Evolutionary conservation across 108 stramenopile species (phyloP), one percentile per base, ranked within the genome.

Genomic region (Discostella stelligeroides): DNA sequence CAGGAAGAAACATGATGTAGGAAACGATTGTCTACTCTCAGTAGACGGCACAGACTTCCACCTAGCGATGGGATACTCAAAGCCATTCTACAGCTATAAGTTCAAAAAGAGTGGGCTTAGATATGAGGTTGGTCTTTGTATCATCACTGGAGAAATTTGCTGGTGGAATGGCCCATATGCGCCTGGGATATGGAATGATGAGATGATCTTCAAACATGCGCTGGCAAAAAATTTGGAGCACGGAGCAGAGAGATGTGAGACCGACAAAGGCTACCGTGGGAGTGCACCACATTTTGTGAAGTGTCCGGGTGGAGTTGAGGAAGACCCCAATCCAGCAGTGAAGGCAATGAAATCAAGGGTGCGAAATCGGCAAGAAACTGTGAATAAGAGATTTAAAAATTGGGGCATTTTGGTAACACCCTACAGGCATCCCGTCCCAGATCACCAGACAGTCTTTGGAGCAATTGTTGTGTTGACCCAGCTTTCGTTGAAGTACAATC

Each of bases 301-400:
- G 34, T 70, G 68, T 34, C 68, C 11, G 40, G n/a, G 55, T 28
- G 38, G n/a, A 10, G 10, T 60, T 30, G 27, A 7, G 39, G 53
- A n/a, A n/a, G n/a, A 28, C 12, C 25, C 40, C 10, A 5, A 20
- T 10, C 27, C 18, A 10, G 43, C 48, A 29, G 64, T 20, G 38
- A 47, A 14, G 21, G 28, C 30, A 20, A 57, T 70, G 68, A 8
- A 23, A 29, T 17, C 29, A 23, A 25, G 49, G 39, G 60, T 48
- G 7, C 34, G 70, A 11, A 27, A n/a, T n/a, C n/a, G n/a, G n/a
- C n/a, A n/a, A n/a, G n/a, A n/a, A n/a, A n/a, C n/a, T n/a, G n/a
- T n/a, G n/a, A 82, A 82, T 45, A 49, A 49, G 30, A 56, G 62
- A 13, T 76, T 82, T 48, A 82, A 78, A 60, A 29, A 66, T 15